Evolutionary conservation across 2,329 filamentous ascomycete species (phyloP).

Genomic region (Botryotinia calthae): DNA sequence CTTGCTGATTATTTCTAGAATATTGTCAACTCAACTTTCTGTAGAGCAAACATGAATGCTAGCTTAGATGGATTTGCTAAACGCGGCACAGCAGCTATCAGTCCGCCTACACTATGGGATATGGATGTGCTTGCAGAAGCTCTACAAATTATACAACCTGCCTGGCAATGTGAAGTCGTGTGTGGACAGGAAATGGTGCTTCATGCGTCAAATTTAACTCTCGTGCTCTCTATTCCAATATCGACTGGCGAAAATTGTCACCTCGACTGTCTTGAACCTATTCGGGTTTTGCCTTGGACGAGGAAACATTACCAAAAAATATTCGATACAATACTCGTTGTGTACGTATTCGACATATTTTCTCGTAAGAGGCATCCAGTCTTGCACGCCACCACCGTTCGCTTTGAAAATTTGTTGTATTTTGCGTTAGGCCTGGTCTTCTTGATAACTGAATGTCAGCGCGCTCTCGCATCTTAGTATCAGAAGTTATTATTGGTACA

Average conservation of each 20-base stretch:
- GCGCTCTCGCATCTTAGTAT: no score
- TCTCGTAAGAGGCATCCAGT: no score
- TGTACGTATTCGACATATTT: no score
- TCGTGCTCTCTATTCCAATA: not conserved
- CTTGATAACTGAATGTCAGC: no score
- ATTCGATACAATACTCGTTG: no score
- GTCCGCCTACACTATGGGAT: not conserved
- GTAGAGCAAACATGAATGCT: not conserved
- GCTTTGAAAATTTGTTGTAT: no score
- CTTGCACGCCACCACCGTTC: no score
- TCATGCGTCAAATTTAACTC: not conserved
- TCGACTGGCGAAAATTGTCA: not conserved
- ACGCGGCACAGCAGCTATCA: not conserved
- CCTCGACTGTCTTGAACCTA: not conserved
- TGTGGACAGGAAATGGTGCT: not conserved
- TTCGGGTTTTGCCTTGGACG: no score
- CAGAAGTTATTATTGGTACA: no score
- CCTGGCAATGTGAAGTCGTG: not conserved
- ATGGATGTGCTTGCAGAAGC: not conserved
- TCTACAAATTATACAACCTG: not conserved
- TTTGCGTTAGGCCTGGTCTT: no score
- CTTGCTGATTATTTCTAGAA: not conserved
- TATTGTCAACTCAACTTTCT: not conserved
- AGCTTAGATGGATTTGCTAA: not conserved
- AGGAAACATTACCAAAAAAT: no score